These are phyloP conservation scores for Stephania cephalantha DNA, from an alignment of 164 flowering plant species.

Conservation along the genomic window DNA sequence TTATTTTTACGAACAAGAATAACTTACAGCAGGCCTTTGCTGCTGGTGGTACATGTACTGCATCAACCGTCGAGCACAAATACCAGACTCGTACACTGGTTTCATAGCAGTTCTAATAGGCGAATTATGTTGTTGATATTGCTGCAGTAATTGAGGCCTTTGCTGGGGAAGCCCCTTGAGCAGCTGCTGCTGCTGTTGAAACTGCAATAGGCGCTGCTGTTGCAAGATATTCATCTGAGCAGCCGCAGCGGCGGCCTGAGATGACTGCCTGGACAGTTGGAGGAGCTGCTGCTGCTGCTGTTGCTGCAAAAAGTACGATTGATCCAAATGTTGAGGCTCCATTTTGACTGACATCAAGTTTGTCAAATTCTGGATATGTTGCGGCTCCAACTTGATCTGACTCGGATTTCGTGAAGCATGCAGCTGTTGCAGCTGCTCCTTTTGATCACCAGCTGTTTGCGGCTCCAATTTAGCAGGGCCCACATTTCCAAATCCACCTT, in stretches of 20 bases:
- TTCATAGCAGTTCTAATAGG: conserved; percentile 57
- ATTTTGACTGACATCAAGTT: conserved; percentile 52
- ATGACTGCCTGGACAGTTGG: conserved; percentile 63
- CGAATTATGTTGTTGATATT: conserved; percentile 59
- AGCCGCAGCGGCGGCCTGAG: conserved; percentile 46
- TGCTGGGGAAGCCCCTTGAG: conserved; percentile 70
- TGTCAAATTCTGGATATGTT: conserved; percentile 58
- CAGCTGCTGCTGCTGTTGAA: conserved; percentile 33
- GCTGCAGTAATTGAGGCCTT: conserved; percentile 54
- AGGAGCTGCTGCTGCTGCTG: conserved; percentile 75
- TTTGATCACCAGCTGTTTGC: conserved; percentile 57
- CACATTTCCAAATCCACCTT: conserved; percentile 48
- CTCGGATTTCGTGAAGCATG: conserved; percentile 41
- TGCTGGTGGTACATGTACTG: conserved; percentile 90
- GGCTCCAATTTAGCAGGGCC: conserved; percentile 81
- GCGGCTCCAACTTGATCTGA: conserved; percentile 70
- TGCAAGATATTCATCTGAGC: conserved; percentile 74
- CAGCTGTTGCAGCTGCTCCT: conserved; percentile 54
- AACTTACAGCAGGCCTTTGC: conserved; percentile 76
- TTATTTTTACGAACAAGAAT: not conserved
- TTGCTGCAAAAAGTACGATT: conserved; percentile 59
- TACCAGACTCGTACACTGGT: conserved; percentile 82
- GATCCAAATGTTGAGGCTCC: conserved; percentile 83
- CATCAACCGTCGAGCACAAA: conserved; percentile 81
- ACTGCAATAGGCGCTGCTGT: conserved; percentile 43